Base-by-base conservation (phyloP, 306 rosid species). In the Cicer cuneatum region DNA sequence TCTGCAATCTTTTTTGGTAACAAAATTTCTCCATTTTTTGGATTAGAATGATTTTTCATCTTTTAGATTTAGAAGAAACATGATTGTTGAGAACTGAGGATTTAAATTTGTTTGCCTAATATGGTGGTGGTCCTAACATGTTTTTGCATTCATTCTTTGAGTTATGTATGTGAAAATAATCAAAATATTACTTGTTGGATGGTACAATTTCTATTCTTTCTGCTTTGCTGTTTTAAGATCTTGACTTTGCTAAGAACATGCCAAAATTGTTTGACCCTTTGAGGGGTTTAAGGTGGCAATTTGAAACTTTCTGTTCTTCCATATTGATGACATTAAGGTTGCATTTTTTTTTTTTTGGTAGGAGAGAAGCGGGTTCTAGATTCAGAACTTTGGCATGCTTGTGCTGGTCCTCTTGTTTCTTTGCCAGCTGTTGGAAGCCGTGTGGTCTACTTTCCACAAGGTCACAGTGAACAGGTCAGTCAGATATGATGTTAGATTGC, bases 321-420 rank as follows among this genome's bases (percentile, higher is more conserved):
- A 63, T 73, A 61, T 59, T 76, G 6, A 51, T 72, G 72, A 59
- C 64, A 64, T 52, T 52, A 73, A 73, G 53, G 79, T 66, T 76
- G 69, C 16, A 33, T 66, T 84, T 75, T 43, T 84, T 88, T 29
- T 29, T 19, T 84, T 88, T n/a, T n/a, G n/a, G 80, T 88, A 93
- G 98, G 93, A 81, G 98, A 89, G 76, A 86, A 77, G 76, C 85
- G 92, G 69, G 97, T 93, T 72, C 84, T 91, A 53, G 92, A 93
- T 86, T 93, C 98, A 43, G 98, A 93, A 85, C 96, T 93, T 59
- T 93, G 98, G 98, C 98, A 91, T 82, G 97, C 97, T 18, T 93
- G 98, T 85, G 98, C 98, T 21, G 97, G 98, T 67, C 97, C 97
- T 63, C 97, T 93, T 67, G 94, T 93, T 79, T 93, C 90, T 46